Base-by-base conservation (phyloP, 2,329 filamentous ascomycete species). In the Zymoseptoria brevis region DNA sequence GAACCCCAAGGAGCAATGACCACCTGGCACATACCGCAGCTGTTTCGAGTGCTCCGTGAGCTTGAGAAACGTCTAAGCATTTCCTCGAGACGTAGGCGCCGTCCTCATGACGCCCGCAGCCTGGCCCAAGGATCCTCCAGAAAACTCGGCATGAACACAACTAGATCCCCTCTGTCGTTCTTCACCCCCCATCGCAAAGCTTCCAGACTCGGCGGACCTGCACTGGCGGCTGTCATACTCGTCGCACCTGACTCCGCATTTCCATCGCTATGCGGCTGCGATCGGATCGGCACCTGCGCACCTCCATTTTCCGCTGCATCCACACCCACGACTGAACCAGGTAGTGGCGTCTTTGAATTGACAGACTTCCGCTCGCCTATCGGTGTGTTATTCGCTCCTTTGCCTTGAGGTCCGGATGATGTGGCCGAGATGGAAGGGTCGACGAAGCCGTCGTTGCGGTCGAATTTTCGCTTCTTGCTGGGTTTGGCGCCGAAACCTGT, bases 61-160 rank as follows among this genome's bases (percentile, higher is more conserved):
- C 11, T 16, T 13, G 4, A 11, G 8, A 41, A 3, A 1, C 54
- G 19, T 21, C 54, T 48, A 45, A 41, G 48, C 35, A 22, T 4
- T 24, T 48, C 35, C 19, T 54, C 19, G 7, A 54, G 19, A 19
- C 26, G 2, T 59, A 8, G 11, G 61, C 30, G 21, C 26, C 41
- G 48, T 51, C 54, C 50, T 55, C 19, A 87, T 72, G 35, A 6
- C 8, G 69, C 72, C 55, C 79, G 81, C 53, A 64, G 49, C 8
- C 59, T 51, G 7, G 50, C 55, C 88, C 88, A 92, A 0, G 88
- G 88, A 69, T 92, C 89, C 69, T 86, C 80, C 66, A 89, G 83
- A 62, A 86, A 88, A 59, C 78, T 80, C 0, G 83, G 81, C 60
- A 89, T 82, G 71, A 90, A 91, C 71, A 88, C 89, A 41, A 79